Conservation (phyloP, 345 rosid genomes). For the Populus simonii region DNA sequence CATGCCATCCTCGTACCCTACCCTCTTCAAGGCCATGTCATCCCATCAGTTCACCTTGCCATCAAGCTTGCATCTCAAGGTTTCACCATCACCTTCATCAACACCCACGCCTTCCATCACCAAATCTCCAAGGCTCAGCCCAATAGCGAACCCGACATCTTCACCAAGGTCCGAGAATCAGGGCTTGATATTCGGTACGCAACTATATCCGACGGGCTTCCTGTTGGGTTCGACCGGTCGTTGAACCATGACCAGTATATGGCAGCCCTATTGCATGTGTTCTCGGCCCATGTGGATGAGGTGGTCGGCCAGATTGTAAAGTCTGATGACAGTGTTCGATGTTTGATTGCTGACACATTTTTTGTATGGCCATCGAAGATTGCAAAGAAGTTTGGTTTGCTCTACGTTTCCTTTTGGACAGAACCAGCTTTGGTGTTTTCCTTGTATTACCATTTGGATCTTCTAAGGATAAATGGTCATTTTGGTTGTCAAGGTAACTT, state of each 20-base stretch:
- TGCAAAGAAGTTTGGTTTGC: constrained; percentile 55
- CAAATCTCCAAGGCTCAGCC: constrained; percentile 36
- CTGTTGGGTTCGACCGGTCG: constrained; percentile 61
- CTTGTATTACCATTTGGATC: constrained; percentile 69
- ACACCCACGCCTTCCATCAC: constrained; percentile 60
- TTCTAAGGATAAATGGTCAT: constrained; percentile 62
- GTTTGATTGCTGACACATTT: constrained; percentile 68
- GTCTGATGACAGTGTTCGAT: constrained; percentile 38
- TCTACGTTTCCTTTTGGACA: constrained; percentile 77
- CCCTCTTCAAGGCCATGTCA: constrained; percentile 84
- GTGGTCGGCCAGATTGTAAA: constrained; percentile 38
- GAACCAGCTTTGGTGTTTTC: constrained; percentile 72
- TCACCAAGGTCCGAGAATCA: constrained; percentile 43
- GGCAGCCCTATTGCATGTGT: constrained; percentile 45
- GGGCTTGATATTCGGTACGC: constrained; percentile 67
- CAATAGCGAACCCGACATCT: constrained; percentile 38
- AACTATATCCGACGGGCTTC: constrained; percentile 76
- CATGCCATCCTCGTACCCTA: constrained; percentile 61
- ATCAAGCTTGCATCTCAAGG: constrained; percentile 72
- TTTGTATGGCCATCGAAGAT: constrained; percentile 68
- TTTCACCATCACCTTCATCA: constrained; percentile 69
- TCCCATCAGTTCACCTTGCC: constrained; percentile 64
- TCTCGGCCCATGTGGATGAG: constrained; percentile 66
- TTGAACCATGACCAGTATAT: constrained; percentile 70
- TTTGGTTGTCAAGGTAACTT: constrained; percentile 54